phyloP scores from a whole-genome alignment of 495 filamentous ascomycete genomes.

The Geoglossum glabrum region DNA sequence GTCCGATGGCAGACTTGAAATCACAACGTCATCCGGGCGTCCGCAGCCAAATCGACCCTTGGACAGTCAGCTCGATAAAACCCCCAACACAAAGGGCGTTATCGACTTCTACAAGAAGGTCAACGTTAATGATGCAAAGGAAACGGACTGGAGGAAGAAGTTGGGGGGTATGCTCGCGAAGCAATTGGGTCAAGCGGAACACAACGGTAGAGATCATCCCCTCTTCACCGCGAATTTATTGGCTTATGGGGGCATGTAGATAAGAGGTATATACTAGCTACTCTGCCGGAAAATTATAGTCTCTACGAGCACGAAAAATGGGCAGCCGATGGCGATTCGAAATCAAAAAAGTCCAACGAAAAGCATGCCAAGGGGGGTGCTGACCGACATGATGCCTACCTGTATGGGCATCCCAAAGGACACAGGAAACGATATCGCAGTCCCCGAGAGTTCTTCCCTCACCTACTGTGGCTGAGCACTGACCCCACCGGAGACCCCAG shows the following conservation, averaged over 20 bases:
- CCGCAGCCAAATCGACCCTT: conserved; percentile 24
- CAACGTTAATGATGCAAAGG: conserved; percentile 21
- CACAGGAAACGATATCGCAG: conserved; percentile 37
- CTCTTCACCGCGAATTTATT: neutral
- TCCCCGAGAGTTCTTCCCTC: conserved; percentile 38
- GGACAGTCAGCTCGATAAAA: conserved; percentile 22
- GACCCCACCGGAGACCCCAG: conserved; percentile 30
- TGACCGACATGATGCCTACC: conserved; percentile 34
- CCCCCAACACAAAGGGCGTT: conserved; percentile 25
- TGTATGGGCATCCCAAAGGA: conserved; percentile 40
- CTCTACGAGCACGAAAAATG: conserved; percentile 36
- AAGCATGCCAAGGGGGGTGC: neutral
- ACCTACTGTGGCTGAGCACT: conserved; percentile 36
- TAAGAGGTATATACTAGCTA: conserved; percentile 27
- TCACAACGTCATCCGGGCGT: neutral
- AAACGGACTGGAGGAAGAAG: conserved; percentile 33
- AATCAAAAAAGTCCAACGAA: conserved; percentile 9
- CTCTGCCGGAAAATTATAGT: conserved; percentile 35
- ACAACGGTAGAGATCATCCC: neutral
- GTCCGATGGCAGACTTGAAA: conserved; percentile 22
- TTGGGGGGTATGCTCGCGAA: conserved; percentile 30
- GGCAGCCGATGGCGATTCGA: conserved; percentile 18
- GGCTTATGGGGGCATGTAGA: conserved; percentile 16
- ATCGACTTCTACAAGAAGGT: conserved; percentile 27
- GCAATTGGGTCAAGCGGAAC: conserved; percentile 14